Percentiles rank a stretch among this genome's conserved stretches.
Conservation (phyloP, 23 red algal species). For the Gracilaria gracilis region DNA sequence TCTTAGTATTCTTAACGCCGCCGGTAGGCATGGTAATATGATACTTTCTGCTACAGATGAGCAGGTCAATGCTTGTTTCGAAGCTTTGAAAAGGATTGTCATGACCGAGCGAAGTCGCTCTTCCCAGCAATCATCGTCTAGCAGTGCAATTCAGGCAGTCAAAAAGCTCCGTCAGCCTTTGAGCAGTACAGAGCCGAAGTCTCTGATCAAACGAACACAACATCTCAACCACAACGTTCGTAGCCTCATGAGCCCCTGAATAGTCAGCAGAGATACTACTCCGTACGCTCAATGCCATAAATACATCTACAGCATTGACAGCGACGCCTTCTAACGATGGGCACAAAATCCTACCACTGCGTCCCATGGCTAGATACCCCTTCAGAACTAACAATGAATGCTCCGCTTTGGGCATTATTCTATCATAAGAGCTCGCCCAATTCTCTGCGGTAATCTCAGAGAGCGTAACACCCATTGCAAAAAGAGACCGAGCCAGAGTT, state of each 20-base stretch:
- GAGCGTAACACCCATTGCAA: neutral
- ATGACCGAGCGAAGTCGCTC: slow-evolving; percentile 68
- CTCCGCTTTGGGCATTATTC: neutral
- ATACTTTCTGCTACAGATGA: slow-evolving; percentile 67
- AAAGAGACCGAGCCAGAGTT: slow-evolving; percentile 30
- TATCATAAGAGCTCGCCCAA: slow-evolving; percentile 20
- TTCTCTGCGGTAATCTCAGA: neutral
- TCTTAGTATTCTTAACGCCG: slow-evolving; percentile 44
- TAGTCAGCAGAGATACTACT: neutral
- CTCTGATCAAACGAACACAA: slow-evolving; percentile 56
- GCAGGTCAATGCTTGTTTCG: slow-evolving; percentile 50
- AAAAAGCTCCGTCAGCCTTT: slow-evolving; percentile 56
- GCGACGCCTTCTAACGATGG: slow-evolving; percentile 28
- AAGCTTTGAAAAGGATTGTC: slow-evolving; percentile 70
- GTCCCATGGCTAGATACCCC: slow-evolving; percentile 31
- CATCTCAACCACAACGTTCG: slow-evolving; percentile 32
- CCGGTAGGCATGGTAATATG: slow-evolving; percentile 62
- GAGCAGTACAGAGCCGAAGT: slow-evolving; percentile 42
- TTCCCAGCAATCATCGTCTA: slow-evolving; percentile 69
- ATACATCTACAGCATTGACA: slow-evolving; percentile 46
- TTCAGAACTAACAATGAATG: slow-evolving; percentile 17
- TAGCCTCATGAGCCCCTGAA: neutral
- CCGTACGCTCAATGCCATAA: slow-evolving; percentile 10
- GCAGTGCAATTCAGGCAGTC: slow-evolving; percentile 8
- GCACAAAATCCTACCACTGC: slow-evolving; percentile 17